Percentiles rank a stretch among this genome's conserved stretches.
Conservation (phyloP, 1,284 basidiomycete species). For the Boletus sp. region DNA sequence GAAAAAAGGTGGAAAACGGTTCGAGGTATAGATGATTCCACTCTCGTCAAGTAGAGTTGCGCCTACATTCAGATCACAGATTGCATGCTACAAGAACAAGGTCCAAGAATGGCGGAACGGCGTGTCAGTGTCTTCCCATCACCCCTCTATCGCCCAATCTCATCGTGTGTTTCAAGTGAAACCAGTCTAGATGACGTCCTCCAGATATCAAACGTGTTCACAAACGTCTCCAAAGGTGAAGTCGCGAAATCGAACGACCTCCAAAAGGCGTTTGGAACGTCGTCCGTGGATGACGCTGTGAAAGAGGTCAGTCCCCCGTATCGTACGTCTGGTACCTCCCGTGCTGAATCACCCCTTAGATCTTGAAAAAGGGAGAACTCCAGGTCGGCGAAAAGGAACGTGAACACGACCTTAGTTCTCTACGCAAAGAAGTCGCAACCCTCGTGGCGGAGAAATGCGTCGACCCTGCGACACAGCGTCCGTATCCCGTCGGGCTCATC, state of each 20-base stretch:
- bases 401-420: constrained; percentile 81
- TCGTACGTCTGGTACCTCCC: no score
- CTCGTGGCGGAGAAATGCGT: constrained; percentile 95
- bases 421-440: constrained; percentile 93
- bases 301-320: constrained; percentile 65
- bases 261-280: constrained; percentile 88
- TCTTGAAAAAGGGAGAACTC: constrained; percentile 94
- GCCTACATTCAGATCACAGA: constrained; percentile 51
- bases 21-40: constrained; percentile 66
- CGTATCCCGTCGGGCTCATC: constrained; percentile 95
- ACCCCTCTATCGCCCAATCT: not conserved
- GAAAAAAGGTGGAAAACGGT: constrained; percentile 97
- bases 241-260: constrained; percentile 90
- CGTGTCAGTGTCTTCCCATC: constrained; percentile 57
- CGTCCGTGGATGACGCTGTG: constrained; percentile 74
- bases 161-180: constrained; percentile 57
- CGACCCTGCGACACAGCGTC: constrained; percentile 86
- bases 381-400: constrained; percentile 98
- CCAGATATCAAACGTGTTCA: constrained; percentile 96
- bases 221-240: constrained; percentile 97
- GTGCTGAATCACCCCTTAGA: constrained; percentile 50
- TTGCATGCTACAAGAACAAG: constrained; percentile 99
- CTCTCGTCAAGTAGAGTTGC: not conserved
- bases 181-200: constrained; percentile 95
- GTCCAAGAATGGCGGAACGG: constrained; percentile 96